Evolutionary conservation across 495 filamentous ascomycete species (phyloP).

Genomic region (Hapsidospora chrysogenum): DNA sequence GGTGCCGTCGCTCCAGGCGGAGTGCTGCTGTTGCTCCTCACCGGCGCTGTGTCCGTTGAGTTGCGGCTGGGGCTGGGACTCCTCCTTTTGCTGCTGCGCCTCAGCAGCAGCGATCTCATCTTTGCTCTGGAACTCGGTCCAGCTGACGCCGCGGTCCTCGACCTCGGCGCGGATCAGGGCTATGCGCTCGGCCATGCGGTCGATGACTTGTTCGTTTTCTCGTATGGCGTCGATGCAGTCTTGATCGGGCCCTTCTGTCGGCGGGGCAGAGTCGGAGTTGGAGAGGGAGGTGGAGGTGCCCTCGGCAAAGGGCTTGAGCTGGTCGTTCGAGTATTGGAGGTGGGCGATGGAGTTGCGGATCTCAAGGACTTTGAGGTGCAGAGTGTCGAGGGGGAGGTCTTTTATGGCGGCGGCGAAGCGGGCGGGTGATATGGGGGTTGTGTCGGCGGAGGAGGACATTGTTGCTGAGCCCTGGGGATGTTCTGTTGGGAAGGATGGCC

Average conservation of each 20-base stretch:
- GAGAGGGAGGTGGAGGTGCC: slow-evolving; percentile 11
- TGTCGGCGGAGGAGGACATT: slow-evolving; percentile 30
- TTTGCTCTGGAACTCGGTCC: slow-evolving; percentile 39
- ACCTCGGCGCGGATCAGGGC: slow-evolving; percentile 53
- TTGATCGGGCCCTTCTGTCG: slow-evolving; percentile 29
- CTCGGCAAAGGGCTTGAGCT: slow-evolving; percentile 45
- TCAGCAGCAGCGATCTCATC: slow-evolving; percentile 13
- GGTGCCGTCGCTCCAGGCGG: slow-evolving; percentile 36
- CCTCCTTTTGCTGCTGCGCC: slow-evolving; percentile 5
- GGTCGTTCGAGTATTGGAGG: slow-evolving; percentile 60
- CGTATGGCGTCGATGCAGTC: slow-evolving; percentile 51
- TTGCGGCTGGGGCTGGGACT: slow-evolving; percentile 9
- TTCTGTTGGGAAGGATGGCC: neutral
- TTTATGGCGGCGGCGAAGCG: slow-evolving; percentile 57
- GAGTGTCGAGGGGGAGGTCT: slow-evolving; percentile 49
- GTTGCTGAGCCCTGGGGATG: too few relatives aligned
- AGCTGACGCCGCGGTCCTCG: slow-evolving; percentile 53
- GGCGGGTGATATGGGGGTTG: slow-evolving; percentile 40
- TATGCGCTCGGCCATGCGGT: slow-evolving; percentile 57
- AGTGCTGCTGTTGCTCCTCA: slow-evolving; percentile 10
- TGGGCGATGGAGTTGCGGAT: slow-evolving; percentile 70
- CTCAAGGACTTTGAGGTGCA: slow-evolving; percentile 70
- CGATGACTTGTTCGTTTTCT: slow-evolving; percentile 65
- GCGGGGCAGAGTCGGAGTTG: slow-evolving; percentile 3
- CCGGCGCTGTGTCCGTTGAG: slow-evolving; percentile 7